Evolutionary conservation across 73 alveolate genomes (phyloP).

Genomic region (Paramecium pentaurelia): DNA sequence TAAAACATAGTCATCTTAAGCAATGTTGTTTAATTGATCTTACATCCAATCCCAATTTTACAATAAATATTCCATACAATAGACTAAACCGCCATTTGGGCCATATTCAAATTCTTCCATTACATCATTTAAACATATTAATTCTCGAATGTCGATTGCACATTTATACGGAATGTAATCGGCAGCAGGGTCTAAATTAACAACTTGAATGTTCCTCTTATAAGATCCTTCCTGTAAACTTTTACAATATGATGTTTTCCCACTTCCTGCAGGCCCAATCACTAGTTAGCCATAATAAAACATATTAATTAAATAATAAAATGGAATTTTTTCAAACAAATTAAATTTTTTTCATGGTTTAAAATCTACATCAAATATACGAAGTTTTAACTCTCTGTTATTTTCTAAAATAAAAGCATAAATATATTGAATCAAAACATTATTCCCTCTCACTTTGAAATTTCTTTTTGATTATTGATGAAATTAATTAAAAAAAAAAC

Average conservation of each 20-base stretch:
- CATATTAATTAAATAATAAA: not conserved
- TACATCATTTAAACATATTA: conserved; percentile 79
- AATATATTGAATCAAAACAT: too few species aligned
- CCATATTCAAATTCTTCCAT: conserved; percentile 83
- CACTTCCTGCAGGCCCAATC: conserved; percentile 89
- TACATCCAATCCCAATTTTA: conserved; percentile 79
- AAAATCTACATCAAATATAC: too few species aligned
- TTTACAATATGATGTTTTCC: conserved; percentile 95
- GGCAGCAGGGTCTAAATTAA: conserved; percentile 99
- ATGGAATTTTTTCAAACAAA: not conserved
- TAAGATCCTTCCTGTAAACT: conserved; percentile 83
- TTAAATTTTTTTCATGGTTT: not conserved
- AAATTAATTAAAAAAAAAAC: too few species aligned
- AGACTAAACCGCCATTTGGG: conserved; percentile 90
- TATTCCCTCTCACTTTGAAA: too few species aligned
- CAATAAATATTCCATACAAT: conserved; percentile 84
- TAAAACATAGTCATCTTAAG: conserved; percentile 80
- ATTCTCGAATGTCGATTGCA: conserved; percentile 86
- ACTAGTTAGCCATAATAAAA: conserved; percentile 71
- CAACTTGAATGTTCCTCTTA: conserved; percentile 80
- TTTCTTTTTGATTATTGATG: too few species aligned
- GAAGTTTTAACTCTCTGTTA: too few species aligned
- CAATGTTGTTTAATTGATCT: conserved; percentile 74
- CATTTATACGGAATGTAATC: conserved; percentile 91
- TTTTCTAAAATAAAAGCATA: too few species aligned